phyloP scores from a whole-genome alignment of 2,329 filamentous ascomycete genomes.

The Xylariales sp. region DNA sequence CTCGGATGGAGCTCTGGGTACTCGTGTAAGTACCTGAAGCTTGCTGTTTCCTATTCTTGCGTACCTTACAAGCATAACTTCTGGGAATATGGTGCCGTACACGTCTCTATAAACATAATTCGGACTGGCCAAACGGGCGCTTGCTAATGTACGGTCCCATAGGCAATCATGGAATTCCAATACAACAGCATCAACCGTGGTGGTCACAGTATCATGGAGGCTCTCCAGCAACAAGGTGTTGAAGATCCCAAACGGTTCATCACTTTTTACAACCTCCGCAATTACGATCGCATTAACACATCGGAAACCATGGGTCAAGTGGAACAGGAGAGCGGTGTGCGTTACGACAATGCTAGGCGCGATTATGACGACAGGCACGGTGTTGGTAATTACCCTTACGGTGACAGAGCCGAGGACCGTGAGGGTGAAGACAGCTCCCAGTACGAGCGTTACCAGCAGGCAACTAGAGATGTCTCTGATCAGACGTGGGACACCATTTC shows the following conservation, averaged over 20 bases:
- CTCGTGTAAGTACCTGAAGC: no score
- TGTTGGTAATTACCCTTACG: slow-evolving; percentile 25
- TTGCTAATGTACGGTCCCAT: no score
- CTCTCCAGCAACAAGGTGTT: slow-evolving; percentile 59
- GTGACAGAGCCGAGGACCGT: slow-evolving; percentile 21
- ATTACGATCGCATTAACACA: slow-evolving; percentile 77
- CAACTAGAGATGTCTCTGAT: slow-evolving; percentile 51
- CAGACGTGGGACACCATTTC: slow-evolving; percentile 70
- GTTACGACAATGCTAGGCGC: slow-evolving; percentile 61
- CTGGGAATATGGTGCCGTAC: no score
- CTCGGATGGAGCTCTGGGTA: slow-evolving; percentile 67
- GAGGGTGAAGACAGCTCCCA: slow-evolving; percentile 34
- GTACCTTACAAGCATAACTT: no score
- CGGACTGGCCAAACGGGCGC: no score
- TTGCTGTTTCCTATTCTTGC: no score
- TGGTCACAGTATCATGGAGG: slow-evolving; percentile 72
- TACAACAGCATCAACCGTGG: slow-evolving; percentile 76
- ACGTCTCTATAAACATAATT: no score
- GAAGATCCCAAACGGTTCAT: slow-evolving; percentile 68
- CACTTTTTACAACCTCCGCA: slow-evolving; percentile 79
- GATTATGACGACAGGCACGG: slow-evolving; percentile 46
- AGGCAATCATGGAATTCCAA: slow-evolving; percentile 76
- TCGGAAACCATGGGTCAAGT: slow-evolving; percentile 56
- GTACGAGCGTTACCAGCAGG: slow-evolving; percentile 69
- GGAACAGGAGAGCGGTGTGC: slow-evolving; percentile 59